phyloP scores from a whole-genome alignment of 2,329 filamentous ascomycete genomes.

The Lojkania enalia region DNA sequence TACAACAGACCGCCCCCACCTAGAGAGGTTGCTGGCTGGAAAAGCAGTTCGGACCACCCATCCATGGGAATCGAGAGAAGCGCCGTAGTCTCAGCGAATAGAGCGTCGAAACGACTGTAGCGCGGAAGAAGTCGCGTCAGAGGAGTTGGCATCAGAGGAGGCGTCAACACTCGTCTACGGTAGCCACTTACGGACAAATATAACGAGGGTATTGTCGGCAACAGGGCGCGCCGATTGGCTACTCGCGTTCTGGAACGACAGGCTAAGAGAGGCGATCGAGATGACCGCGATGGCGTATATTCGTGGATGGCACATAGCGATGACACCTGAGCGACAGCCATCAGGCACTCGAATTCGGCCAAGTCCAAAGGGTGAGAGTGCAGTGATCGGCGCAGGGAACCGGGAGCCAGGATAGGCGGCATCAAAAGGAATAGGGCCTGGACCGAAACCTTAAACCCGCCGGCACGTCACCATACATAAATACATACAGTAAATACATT shows the following conservation, averaged over 20 bases:
- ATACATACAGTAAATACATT: no score
- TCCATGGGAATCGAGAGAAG: conserved; percentile 21
- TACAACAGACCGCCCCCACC: conserved; percentile 19
- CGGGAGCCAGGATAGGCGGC: conserved; percentile 21
- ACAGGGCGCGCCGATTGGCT: conserved; percentile 30
- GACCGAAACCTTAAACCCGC: no score
- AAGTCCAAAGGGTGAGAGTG: conserved; percentile 15
- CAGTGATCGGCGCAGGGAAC: conserved; percentile 20
- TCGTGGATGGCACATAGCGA: conserved; percentile 31
- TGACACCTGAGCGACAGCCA: conserved; percentile 25
- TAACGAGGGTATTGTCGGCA: conserved; percentile 24
- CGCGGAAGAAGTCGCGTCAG: conserved; percentile 24
- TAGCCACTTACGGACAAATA: conserved; percentile 28
- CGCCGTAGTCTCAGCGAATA: conserved; percentile 17
- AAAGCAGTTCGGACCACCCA: conserved; percentile 26
- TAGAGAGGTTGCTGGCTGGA: conserved; percentile 16
- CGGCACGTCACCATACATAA: no score
- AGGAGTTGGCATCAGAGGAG: conserved; percentile 28
- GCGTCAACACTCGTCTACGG: conserved; percentile 34
- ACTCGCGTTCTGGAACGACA: conserved; percentile 13
- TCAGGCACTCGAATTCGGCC: conserved; percentile 16
- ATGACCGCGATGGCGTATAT: conserved; percentile 9
- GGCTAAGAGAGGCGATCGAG: conserved; percentile 1
- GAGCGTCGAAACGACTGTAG: conserved; percentile 12
- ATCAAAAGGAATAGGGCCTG: no score